These are phyloP conservation scores for Cylindrotheca closterium DNA, from an alignment of 108 stramenopile species.

Conservation along the genomic window DNA sequence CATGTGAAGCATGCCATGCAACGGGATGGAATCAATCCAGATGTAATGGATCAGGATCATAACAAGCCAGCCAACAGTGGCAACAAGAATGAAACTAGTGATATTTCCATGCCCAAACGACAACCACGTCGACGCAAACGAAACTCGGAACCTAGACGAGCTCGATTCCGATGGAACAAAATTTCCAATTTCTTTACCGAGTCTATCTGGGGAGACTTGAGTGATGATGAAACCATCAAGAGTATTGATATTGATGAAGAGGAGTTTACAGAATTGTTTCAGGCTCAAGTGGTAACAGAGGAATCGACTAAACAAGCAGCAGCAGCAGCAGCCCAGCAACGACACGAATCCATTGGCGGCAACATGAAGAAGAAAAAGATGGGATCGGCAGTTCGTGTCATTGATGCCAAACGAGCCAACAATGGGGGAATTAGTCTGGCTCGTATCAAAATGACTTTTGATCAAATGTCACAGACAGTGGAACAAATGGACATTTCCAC, in stretches of 20 bases:
- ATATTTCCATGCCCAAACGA: slow-evolving; percentile 51
- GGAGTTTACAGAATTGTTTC: slow-evolving; percentile 79
- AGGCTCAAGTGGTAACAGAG: slow-evolving; percentile 57
- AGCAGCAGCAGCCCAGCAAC: slow-evolving; percentile 4
- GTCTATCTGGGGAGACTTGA: slow-evolving; percentile 82
- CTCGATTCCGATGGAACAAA: slow-evolving; percentile 88
- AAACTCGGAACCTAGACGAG: slow-evolving; percentile 78
- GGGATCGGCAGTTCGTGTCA: slow-evolving; percentile 68
- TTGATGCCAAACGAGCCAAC: slow-evolving; percentile 89
- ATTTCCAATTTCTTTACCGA: slow-evolving; percentile 63
- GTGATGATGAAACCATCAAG: slow-evolving; percentile 65
- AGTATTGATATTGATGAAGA: slow-evolving; percentile 83
- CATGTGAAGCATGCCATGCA: slow-evolving; percentile 88
- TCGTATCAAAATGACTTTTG: slow-evolving; percentile 80
- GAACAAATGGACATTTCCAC: slow-evolving; percentile 70
- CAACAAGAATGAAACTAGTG: slow-evolving; percentile 33
- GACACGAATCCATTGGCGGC: slow-evolving; percentile 20
- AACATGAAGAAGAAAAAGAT: slow-evolving; percentile 19
- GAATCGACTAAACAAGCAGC: slow-evolving; percentile 75
- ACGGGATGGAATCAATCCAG: slow-evolving; percentile 77
- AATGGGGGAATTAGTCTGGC: slow-evolving; percentile 93
- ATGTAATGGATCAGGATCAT: slow-evolving; percentile 82
- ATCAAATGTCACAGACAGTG: slow-evolving; percentile 80
- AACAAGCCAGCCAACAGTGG: slow-evolving; percentile 63
- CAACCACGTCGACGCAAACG: slow-evolving; percentile 36